Base-by-base conservation (phyloP, 2,329 filamentous ascomycete genomes). In the Coleophoma eucalyptorum region DNA sequence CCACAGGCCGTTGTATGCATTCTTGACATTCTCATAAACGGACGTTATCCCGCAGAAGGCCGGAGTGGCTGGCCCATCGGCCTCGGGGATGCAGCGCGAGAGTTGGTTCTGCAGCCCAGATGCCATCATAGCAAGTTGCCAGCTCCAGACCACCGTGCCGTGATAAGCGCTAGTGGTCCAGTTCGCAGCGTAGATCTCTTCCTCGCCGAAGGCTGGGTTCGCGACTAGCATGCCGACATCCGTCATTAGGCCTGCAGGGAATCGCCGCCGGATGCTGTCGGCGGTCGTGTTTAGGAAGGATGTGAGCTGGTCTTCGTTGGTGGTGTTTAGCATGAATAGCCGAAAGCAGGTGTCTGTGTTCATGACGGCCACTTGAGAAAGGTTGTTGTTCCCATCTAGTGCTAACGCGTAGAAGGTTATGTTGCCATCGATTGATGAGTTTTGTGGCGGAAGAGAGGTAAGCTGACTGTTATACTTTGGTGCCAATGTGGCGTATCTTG, bases 321-420 rank as follows among this genome's bases (percentile, higher is more conserved):
- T 83, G 0, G 76, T 74, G 58, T 85, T 84, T 34, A 86, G 70
- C 1, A 86, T 67, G 63, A 84, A 85, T 50, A 79, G 77, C 1
- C 81, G 78, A 69, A 85, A 87, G 47, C 77, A 82, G 52, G 81
- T 79, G 54, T 87, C 83, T 0, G 79, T 83, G 62, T 87, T 82
- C 72, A 84, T 80, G 16, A 86, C 73, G 26, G 71, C 68, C 1
- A 86, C 78, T 15, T 77, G 63, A 2, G 72, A 61, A 26, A 77
- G 70, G 19, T 75, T 67, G 43, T 74, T 65, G 51, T 75, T 71
- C 2, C 76, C 80, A 4, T 83, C 73, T 0, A 86, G 72, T 0
- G 81, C 71, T 2, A 86, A 62, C 4, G 75, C 80, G 53, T 86
- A 77, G 65, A 79, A 83, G 1, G 67, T 66, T 1, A 84, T 62